phyloP scores from a whole-genome alignment of 192 early-diverging fungal species.

The Coemansia sp. region DNA sequence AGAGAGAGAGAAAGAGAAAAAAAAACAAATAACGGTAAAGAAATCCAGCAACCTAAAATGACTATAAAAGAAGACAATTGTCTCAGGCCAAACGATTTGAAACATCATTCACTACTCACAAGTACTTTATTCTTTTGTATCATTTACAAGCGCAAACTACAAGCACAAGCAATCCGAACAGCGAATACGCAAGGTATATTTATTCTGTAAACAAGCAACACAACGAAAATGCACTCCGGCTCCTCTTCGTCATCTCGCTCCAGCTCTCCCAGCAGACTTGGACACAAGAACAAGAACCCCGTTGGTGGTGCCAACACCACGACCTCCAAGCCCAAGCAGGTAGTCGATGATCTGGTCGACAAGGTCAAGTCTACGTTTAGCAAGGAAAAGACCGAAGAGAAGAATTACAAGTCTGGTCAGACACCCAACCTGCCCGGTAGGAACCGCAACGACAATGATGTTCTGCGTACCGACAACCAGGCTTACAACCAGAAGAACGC shows the following conservation, averaged over 20 bases:
- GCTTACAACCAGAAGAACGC: not conserved
- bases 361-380: constrained; percentile 15
- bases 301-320: not conserved
- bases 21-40: no score
- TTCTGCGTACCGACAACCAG: not conserved
- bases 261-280: not conserved
- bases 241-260: not conserved
- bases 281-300: not conserved
- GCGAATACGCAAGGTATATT: not conserved
- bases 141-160: no score
- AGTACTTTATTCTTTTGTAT: no score
- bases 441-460: not conserved
- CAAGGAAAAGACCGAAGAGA: constrained; percentile 9
- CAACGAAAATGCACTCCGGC: not conserved
- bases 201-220: not conserved
- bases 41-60: no score
- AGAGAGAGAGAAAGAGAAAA: no score
- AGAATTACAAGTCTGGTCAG: constrained; percentile 4
- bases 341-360: constrained; percentile 3
- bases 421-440: not conserved
- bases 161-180: not conserved
- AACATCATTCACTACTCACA: no score
- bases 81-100: no score
- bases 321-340: constrained; percentile 10
- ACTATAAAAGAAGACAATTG: no score